Percentiles rank a stretch among this genome's conserved stretches.
These are phyloP conservation scores for Boletellus deceptivus DNA, from an alignment of 1,284 basidiomycete species.

Conservation along the genomic window DNA sequence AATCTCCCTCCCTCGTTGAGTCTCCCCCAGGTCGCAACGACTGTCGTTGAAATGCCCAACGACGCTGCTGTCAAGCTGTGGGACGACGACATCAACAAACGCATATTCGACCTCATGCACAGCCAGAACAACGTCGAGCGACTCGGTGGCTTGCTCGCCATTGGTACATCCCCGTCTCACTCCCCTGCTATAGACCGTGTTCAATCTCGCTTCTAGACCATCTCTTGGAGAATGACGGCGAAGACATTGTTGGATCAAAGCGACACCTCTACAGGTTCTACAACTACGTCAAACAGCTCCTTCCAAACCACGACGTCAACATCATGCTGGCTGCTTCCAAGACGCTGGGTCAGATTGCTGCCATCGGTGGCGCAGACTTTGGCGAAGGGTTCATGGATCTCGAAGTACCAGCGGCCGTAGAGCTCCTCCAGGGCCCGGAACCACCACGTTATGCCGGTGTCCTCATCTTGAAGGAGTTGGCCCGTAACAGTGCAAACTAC, in stretches of 20 bases:
- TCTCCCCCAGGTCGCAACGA: conserved; percentile 57
- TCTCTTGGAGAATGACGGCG: conserved; percentile 67
- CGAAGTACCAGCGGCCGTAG: conserved; percentile 80
- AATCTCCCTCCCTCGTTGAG: conserved; percentile 9
- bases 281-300: conserved; percentile 86
- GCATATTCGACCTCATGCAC: conserved; percentile 81
- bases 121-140: conserved; percentile 73
- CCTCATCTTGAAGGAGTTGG: conserved; percentile 88
- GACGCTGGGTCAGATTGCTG: conserved; percentile 79
- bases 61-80: conserved; percentile 76
- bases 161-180: conserved; percentile 51
- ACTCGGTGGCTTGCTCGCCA: conserved; percentile 79
- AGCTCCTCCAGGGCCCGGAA: conserved; percentile 74
- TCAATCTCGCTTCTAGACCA: conserved; percentile 48
- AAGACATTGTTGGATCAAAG: conserved; percentile 74
- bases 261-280: conserved; percentile 83
- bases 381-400: conserved; percentile 87
- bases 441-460: conserved; percentile 80
- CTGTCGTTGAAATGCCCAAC: conserved; percentile 72
- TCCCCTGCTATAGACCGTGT: conserved; percentile 12
- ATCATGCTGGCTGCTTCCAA: conserved; percentile 89
- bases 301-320: conserved; percentile 81
- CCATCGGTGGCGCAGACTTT: conserved; percentile 77
- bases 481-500: conserved; percentile 79
- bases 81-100: conserved; percentile 78